Percentiles rank a stretch among this genome's conserved stretches.
Evolutionary conservation across 2,329 filamentous ascomycete species (phyloP).

Genomic region (Diaporthe aspalathi): DNA sequence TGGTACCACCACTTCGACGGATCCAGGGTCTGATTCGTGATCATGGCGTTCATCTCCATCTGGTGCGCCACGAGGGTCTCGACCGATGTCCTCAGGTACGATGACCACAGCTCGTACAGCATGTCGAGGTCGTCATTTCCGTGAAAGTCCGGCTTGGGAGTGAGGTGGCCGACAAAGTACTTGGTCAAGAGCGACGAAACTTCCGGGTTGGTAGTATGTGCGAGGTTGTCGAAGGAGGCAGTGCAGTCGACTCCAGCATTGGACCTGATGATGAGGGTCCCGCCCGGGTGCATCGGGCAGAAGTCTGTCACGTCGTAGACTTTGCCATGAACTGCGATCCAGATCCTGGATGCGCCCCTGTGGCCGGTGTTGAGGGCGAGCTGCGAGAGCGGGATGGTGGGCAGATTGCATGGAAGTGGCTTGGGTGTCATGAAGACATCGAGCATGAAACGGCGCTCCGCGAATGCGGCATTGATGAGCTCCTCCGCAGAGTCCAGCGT

Average conservation of each 20-base stretch:
- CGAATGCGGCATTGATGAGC: conserved; percentile 64
- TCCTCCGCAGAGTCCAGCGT: conserved; percentile 63
- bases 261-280: conserved; percentile 64
- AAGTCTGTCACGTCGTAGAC: conserved; percentile 67
- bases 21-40: conserved; percentile 53
- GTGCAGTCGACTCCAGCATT: conserved; percentile 66
- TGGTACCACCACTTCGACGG: conserved; percentile 59
- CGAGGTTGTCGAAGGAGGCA: conserved; percentile 64
- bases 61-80: conserved; percentile 65
- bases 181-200: conserved; percentile 64
- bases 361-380: conserved; percentile 64
- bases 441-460: conserved; percentile 66
- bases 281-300: conserved; percentile 64
- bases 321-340: conserved; percentile 64
- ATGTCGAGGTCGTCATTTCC: conserved; percentile 54
- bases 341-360: conserved; percentile 57
- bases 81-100: conserved; percentile 60
- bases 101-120: conserved; percentile 62
- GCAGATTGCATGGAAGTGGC: conserved; percentile 61
- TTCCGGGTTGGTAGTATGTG: conserved; percentile 66
- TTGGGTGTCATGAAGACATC: conserved; percentile 69
- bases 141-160: conserved; percentile 62
- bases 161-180: conserved; percentile 64
- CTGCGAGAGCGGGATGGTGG: conserved; percentile 61
- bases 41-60: conserved; percentile 59